phyloP scores from a whole-genome alignment of 2,329 filamentous ascomycete genomes.

The Trichoderma atrobrunneum region DNA sequence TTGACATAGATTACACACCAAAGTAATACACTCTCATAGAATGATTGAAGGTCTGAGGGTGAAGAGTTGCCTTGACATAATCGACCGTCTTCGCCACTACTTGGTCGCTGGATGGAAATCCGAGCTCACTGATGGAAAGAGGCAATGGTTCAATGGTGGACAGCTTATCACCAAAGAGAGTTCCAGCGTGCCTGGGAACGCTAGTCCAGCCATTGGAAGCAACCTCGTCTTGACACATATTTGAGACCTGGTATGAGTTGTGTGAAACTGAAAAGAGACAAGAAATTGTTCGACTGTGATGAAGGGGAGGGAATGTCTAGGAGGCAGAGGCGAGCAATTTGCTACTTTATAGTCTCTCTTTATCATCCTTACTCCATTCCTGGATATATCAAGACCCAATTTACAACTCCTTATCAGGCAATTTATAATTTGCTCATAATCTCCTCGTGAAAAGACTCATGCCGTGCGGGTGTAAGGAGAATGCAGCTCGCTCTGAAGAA shows the following conservation, averaged over 20 bases:
- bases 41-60: not conserved
- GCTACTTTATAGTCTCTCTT: not conserved
- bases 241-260: not conserved
- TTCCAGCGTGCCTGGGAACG: not conserved
- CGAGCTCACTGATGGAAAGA: not conserved
- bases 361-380: not conserved
- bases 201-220: not conserved
- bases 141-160: not conserved
- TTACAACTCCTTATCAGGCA: not conserved
- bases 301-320: not conserved
- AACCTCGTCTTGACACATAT: not conserved
- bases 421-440: not conserved
- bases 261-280: not conserved
- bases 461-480: not conserved
- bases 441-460: not conserved
- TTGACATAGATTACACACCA: not conserved
- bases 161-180: not conserved
- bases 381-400: not conserved
- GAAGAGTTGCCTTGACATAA: not conserved
- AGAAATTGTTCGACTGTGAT: not conserved
- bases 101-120: not conserved
- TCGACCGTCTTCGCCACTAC: not conserved
- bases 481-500: not conserved
- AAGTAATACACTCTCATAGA: not conserved
- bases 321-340: not conserved